Conservation (phyloP, 2,329 filamentous ascomycete genomes). For the Fusarium armeniacum region DNA sequence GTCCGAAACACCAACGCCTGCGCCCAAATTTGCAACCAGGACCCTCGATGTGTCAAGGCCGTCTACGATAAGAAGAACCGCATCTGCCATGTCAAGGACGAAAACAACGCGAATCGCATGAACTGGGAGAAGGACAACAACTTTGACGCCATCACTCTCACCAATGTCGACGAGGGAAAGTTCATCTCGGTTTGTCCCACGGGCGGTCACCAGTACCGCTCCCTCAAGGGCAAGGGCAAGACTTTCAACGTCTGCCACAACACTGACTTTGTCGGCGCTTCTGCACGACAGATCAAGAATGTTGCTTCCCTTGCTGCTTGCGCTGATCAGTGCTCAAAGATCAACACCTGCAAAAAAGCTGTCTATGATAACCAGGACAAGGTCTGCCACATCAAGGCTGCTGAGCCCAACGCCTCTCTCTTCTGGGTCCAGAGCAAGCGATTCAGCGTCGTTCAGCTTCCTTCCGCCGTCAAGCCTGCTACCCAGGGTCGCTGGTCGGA, state of each 20-base stretch:
- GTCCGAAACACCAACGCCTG: conserved; percentile 29
- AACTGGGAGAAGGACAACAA: conserved; percentile 25
- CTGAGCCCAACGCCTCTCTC: conserved; percentile 28
- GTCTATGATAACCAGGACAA: conserved; percentile 44
- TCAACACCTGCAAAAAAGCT: conserved; percentile 29
- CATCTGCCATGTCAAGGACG: conserved; percentile 39
- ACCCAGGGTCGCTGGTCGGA: conserved; percentile 33
- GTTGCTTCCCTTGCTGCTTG: conserved; percentile 31
- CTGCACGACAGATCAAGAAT: conserved; percentile 15
- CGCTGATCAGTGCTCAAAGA: conserved; percentile 35
- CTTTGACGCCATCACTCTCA: conserved; percentile 29
- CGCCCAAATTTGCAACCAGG: conserved; percentile 39
- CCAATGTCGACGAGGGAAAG: conserved; percentile 26
- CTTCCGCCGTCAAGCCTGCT: conserved; percentile 7
- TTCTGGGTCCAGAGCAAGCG: conserved; percentile 39
- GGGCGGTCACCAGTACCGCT: conserved; percentile 22
- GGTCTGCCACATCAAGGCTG: conserved; percentile 37
- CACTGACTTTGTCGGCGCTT: conserved; percentile 30
- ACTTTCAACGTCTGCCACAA: conserved; percentile 30
- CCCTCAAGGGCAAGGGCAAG: conserved; percentile 14
- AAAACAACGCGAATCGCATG: conserved; percentile 22
- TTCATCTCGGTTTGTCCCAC: conserved; percentile 33
- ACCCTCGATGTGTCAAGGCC: conserved; percentile 36
- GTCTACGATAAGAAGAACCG: conserved; percentile 38
- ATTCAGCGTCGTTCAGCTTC: conserved; percentile 31